These are phyloP conservation scores for Acephala macrosclerotiorum DNA, from an alignment of 2,329 filamentous ascomycete species.

Conservation along the genomic window DNA sequence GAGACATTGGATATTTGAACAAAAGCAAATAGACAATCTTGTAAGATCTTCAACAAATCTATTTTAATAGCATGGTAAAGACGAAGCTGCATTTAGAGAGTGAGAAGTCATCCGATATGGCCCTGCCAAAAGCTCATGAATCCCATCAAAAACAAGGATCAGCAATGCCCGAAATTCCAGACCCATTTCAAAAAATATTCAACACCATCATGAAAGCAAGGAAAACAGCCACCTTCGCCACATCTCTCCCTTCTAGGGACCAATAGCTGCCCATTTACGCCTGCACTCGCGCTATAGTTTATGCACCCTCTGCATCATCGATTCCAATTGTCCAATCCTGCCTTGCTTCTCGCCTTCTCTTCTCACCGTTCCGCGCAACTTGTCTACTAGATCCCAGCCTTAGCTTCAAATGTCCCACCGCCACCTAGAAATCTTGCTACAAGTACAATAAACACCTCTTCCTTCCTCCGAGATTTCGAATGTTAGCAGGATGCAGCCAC, in stretches of 20 bases:
- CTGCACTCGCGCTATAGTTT: constrained; percentile 1
- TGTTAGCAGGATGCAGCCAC: constrained; percentile 24
- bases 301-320: constrained; percentile 16
- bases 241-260: background rate
- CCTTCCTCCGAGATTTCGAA: background rate
- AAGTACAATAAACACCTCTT: background rate
- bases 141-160: constrained; percentile 6
- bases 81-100: background rate
- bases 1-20: background rate
- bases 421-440: too few relatives aligned
- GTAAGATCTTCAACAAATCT: background rate
- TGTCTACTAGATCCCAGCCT: constrained; percentile 2
- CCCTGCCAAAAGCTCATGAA: background rate
- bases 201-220: constrained; percentile 11
- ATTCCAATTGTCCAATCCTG: constrained; percentile 10
- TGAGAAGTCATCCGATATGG: background rate
- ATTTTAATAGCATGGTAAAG: background rate
- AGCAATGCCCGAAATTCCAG: background rate
- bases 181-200: background rate
- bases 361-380: constrained; percentile 11
- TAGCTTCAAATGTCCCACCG: too few relatives aligned
- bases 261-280: background rate
- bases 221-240: constrained; percentile 21
- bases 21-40: constrained; percentile 10
- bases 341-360: background rate